Evolutionary conservation across 2,329 filamentous ascomycete genomes (phyloP).

Genomic region (Colletotrichum noveboracense): DNA sequence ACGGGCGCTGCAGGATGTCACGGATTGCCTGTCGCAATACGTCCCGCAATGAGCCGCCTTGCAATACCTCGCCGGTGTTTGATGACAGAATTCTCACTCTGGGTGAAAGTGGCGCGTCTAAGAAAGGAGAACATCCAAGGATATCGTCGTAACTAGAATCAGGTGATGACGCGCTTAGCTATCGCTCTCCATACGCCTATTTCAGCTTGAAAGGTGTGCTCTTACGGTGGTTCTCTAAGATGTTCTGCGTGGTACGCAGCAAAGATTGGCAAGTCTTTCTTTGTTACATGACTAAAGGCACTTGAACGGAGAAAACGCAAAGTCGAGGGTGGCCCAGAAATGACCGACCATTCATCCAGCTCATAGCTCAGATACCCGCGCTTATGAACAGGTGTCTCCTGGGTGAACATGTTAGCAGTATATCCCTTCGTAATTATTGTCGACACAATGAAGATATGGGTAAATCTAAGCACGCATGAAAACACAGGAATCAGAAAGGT

Average conservation of each 20-base stretch:
- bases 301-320: not conserved
- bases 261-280: not conserved
- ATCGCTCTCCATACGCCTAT: not conserved
- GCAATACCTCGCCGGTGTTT: not conserved
- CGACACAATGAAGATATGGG: not conserved
- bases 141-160: not conserved
- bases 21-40: not conserved
- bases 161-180: not conserved
- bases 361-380: not conserved
- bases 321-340: not conserved
- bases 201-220: not conserved
- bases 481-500: fast-evolving
- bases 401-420: not conserved
- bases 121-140: not conserved
- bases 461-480: fast-evolving
- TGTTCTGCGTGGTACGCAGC: not conserved
- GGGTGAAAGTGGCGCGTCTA: not conserved
- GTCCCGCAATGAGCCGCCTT: not conserved
- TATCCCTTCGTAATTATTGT: not conserved
- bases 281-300: not conserved
- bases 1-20: not conserved
- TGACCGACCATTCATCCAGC: not conserved
- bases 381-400: not conserved
- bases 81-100: not conserved
- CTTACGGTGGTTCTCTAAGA: not conserved